A percentile compares a stretch with the other conserved stretches of the same genome.
Conservation (phyloP, 176 grass and related monocot species). For the Guadua angustifolia region DNA sequence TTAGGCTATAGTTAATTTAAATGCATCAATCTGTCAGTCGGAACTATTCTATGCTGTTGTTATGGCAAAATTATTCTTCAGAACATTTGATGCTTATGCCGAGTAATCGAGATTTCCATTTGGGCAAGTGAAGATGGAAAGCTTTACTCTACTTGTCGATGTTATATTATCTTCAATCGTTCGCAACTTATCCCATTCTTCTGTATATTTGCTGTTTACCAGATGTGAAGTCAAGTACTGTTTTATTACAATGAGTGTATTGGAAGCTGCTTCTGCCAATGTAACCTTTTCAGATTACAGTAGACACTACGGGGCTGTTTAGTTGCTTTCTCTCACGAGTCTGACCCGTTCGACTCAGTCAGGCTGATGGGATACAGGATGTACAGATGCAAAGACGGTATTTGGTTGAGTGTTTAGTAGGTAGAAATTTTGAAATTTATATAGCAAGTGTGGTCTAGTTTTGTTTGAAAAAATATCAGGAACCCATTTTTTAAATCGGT, state of each 20-base stretch:
- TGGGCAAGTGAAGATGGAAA: not conserved
- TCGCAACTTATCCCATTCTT: not conserved
- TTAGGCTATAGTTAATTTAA: slow-evolving; percentile 31
- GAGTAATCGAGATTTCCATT: slow-evolving; percentile 6
- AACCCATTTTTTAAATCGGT: no score
- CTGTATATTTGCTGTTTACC: not conserved
- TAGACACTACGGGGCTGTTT: no score
- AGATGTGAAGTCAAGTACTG: not conserved
- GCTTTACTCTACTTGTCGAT: not conserved
- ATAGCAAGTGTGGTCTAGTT: no score
- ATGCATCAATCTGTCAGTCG: not conserved
- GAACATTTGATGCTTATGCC: not conserved
- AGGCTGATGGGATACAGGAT: no score
- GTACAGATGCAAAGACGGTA: no score
- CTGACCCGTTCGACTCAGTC: no score
- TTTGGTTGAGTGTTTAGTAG: no score
- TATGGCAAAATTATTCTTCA: slow-evolving; percentile 10
- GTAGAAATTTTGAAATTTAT: no score
- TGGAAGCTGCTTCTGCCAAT: not conserved
- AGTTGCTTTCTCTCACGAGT: no score
- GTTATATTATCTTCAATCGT: not conserved
- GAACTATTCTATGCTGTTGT: not conserved
- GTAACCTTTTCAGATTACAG: not conserved
- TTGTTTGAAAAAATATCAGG: no score
- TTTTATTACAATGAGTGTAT: not conserved